Evolutionary conservation across 1,284 basidiomycete species (phyloP).

Genomic region (Psilocybe mexicana): DNA sequence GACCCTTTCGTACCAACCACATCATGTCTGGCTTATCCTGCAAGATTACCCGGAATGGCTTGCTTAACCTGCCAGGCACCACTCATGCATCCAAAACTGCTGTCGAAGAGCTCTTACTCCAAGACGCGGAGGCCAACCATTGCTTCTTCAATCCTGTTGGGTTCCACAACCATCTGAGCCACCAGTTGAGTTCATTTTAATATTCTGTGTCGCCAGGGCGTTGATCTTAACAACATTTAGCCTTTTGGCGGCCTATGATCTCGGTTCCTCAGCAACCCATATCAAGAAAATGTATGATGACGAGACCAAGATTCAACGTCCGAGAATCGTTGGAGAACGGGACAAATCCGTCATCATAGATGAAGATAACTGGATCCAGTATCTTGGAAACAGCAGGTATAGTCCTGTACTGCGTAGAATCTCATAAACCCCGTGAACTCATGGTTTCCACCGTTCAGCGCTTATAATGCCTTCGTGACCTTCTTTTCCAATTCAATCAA

Average conservation of each 20-base stretch:
- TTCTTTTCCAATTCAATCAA: conserved; percentile 58
- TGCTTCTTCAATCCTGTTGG: conserved; percentile 52
- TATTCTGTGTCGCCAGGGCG: background rate
- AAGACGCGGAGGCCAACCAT: conserved; percentile 44
- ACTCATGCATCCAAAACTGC: too few species aligned
- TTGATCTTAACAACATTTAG: conserved; percentile 27
- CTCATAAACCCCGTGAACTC: background rate
- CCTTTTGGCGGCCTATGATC: conserved; percentile 63
- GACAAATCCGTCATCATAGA: conserved; percentile 41
- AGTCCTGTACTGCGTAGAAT: conserved; percentile 15
- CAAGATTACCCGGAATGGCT: too few species aligned
- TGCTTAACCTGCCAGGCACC: too few species aligned
- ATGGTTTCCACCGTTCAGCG: conserved; percentile 19
- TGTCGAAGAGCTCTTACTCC: too few species aligned
- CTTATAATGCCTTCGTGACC: conserved; percentile 52
- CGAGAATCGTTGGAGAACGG: conserved; percentile 43
- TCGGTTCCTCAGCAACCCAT: conserved; percentile 55
- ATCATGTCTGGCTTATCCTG: too few species aligned
- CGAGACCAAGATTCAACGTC: conserved; percentile 41
- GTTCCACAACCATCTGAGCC: conserved; percentile 65
- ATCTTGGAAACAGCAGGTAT: conserved; percentile 56
- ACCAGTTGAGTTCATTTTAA: conserved; percentile 24
- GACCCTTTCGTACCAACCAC: too few species aligned
- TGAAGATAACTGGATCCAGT: conserved; percentile 53
- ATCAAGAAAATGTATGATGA: conserved; percentile 54